Conservation (phyloP, 345 rosid genomes). For the Linum lewisii region DNA sequence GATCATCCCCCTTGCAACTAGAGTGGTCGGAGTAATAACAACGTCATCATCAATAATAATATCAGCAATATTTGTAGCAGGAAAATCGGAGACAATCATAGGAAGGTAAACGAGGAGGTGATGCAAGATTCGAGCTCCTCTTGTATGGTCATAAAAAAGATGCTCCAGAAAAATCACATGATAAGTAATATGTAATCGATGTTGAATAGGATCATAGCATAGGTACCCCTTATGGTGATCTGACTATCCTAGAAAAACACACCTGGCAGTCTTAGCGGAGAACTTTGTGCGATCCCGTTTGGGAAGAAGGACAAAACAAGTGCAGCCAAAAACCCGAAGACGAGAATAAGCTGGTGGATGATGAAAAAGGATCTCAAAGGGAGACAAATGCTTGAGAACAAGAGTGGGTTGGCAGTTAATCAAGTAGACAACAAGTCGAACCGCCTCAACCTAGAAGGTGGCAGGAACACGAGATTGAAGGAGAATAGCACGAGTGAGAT, state of each 20-base stretch:
- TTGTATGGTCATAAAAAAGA: too few species aligned
- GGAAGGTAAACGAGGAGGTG: too few species aligned
- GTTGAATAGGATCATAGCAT: neutral
- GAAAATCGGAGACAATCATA: too few species aligned
- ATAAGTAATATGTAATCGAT: neutral
- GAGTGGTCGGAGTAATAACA: too few species aligned
- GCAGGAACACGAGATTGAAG: neutral
- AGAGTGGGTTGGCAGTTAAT: neutral
- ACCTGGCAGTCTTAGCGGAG: neutral
- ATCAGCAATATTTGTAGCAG: too few species aligned
- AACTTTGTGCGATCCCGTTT: neutral
- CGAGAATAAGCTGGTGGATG: neutral
- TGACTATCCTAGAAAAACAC: neutral
- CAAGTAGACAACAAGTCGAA: neutral
- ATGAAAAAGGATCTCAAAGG: neutral
- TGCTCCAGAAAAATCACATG: neutral
- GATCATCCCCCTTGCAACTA: too few species aligned
- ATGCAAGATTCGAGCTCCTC: too few species aligned
- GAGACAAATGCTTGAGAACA: neutral
- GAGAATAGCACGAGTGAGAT: neutral
- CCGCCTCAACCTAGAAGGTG: neutral
- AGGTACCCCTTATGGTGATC: neutral
- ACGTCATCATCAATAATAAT: too few species aligned
- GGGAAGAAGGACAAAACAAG: neutral
- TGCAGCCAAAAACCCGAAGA: neutral